Evolutionary conservation across 305 asterid genomes (phyloP).

Genomic region (Fraxinus sp.): DNA sequence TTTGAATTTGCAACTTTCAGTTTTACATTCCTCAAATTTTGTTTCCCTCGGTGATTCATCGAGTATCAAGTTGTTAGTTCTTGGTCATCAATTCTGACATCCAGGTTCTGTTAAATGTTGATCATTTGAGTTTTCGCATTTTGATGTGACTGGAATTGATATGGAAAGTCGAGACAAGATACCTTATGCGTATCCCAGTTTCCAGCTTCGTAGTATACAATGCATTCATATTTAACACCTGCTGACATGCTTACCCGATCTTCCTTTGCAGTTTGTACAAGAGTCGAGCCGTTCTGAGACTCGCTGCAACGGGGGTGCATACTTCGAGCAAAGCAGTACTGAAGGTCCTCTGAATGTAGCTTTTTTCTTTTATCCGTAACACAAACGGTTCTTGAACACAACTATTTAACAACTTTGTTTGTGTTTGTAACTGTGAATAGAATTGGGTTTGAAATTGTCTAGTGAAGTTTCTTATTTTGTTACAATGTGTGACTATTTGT

Average conservation of each 20-base stretch:
- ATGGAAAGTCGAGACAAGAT: background rate
- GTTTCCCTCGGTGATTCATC: background rate
- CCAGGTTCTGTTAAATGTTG: background rate
- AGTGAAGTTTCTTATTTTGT: background rate
- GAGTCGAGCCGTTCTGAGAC: constrained; percentile 60
- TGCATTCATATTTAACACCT: background rate
- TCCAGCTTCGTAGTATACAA: background rate
- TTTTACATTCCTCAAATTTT: background rate
- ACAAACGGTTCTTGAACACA: background rate
- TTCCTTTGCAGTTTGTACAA: constrained; percentile 65
- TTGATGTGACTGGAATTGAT: background rate
- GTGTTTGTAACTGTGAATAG: constrained; percentile 23
- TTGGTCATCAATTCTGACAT: background rate
- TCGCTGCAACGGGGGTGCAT: constrained; percentile 73
- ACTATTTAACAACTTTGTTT: constrained; percentile 1
- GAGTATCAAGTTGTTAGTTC: background rate
- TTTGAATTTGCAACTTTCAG: background rate
- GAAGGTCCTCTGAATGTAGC: constrained; percentile 41
- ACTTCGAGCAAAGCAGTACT: constrained; percentile 68
- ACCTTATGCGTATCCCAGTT: background rate
- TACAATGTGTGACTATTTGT: background rate
- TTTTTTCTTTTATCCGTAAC: background rate
- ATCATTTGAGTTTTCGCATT: background rate
- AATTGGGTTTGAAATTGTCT: constrained; percentile 4
- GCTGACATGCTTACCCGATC: constrained; percentile 14